phyloP scores from a whole-genome alignment of 352 stramenopile genomes.

The Pythium sp. region DNA sequence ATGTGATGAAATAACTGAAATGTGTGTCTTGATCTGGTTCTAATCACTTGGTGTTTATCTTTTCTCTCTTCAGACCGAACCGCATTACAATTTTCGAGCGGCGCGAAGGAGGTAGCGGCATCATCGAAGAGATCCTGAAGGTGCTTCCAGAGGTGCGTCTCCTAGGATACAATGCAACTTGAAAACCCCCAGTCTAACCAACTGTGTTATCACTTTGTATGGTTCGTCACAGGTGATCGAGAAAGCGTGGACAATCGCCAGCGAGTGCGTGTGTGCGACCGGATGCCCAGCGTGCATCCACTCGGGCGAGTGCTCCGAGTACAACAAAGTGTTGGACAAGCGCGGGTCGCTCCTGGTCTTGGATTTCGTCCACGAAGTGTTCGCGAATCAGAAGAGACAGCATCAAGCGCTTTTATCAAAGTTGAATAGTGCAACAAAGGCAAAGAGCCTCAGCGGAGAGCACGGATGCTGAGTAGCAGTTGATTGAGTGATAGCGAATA shows the following conservation, averaged over 20 bases:
- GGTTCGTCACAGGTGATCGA: slow-evolving; percentile 32
- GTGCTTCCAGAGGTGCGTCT: slow-evolving; percentile 48
- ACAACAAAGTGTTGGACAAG: slow-evolving; percentile 90
- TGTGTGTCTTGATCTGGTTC: slow-evolving; percentile 1
- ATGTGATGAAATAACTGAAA: background rate
- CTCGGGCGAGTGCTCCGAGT: slow-evolving; percentile 80
- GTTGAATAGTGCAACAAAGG: background rate
- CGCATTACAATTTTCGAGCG: slow-evolving; percentile 89
- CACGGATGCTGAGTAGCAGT: background rate
- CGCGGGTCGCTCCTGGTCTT: slow-evolving; percentile 69
- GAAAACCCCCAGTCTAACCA: background rate
- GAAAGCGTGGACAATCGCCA: slow-evolving; percentile 64
- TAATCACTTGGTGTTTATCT: background rate
- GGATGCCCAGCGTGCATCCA: slow-evolving; percentile 90
- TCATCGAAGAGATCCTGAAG: slow-evolving; percentile 74
- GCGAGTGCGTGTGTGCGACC: slow-evolving; percentile 65
- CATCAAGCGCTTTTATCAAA: background rate
- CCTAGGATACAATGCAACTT: background rate
- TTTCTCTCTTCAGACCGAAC: slow-evolving; percentile 41
- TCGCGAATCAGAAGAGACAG: background rate
- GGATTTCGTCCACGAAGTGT: slow-evolving; percentile 33
- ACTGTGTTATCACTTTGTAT: background rate
- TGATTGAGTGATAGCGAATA: background rate
- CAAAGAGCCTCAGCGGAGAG: background rate
- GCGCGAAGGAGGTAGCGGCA: slow-evolving; percentile 83